A percentile compares a stretch with the other conserved stretches of the same genome.
phyloP scores from a whole-genome alignment of 148 eudicot species.

The Suaeda aralocaspica region DNA sequence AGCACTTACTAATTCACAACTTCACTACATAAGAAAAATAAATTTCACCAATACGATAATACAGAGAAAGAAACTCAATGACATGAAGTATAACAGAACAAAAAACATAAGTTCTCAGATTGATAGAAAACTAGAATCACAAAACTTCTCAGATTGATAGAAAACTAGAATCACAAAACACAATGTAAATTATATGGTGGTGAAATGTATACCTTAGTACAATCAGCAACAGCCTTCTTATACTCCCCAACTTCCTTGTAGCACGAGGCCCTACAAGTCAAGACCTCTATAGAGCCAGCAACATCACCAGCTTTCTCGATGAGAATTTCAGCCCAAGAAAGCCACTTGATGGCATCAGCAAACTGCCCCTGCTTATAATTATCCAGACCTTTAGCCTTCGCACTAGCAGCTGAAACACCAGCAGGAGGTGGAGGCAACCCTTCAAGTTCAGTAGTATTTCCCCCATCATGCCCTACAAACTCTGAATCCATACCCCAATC shows the following conservation, averaged over 20 bases:
- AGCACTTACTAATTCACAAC: background rate
- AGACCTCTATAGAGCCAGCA: constrained; percentile 55
- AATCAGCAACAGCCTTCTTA: constrained; percentile 97
- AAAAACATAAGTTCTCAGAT: background rate
- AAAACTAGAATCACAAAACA: background rate
- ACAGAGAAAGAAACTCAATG: background rate
- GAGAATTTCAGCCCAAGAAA: constrained; percentile 91
- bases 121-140: background rate
- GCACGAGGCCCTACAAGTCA: constrained; percentile 80
- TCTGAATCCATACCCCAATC: constrained; percentile 61
- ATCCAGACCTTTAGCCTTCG: constrained; percentile 82
- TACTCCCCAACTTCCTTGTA: constrained; percentile 98
- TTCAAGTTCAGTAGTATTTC: constrained; percentile 73
- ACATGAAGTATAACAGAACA: background rate
- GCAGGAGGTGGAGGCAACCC: constrained; percentile 95
- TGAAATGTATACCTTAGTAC: constrained; percentile 62
- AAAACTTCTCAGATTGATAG: background rate
- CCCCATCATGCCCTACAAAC: constrained; percentile 42
- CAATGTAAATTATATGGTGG: background rate
- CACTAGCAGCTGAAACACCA: constrained; percentile 70
- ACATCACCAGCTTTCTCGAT: constrained; percentile 58
- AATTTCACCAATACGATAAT: background rate
- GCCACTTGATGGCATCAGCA: constrained; percentile 98
- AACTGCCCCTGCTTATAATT: constrained; percentile 84
- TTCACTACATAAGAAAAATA: too few species aligned